These are phyloP conservation scores for Capsaspora owczarzaki DNA, from an alignment of 78 protist genomes.

Conservation along the genomic window DNA sequence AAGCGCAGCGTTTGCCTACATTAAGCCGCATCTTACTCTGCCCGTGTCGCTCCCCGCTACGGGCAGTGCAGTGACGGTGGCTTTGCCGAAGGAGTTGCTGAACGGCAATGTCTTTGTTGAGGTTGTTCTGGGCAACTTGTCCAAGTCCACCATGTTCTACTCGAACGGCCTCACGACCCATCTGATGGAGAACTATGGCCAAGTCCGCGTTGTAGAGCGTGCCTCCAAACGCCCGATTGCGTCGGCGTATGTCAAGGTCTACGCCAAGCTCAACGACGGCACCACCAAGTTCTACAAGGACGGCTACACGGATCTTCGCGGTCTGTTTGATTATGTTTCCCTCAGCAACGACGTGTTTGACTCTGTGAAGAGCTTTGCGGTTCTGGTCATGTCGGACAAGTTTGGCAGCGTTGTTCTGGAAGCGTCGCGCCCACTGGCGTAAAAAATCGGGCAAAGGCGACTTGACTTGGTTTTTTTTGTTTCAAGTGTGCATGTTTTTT, in stretches of 20 bases:
- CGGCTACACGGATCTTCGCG: constrained; percentile 4
- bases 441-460: too few species aligned
- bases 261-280: background rate
- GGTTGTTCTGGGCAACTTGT: background rate
- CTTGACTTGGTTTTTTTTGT: too few species aligned
- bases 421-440: too few species aligned
- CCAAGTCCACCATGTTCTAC: background rate
- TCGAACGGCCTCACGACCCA: background rate
- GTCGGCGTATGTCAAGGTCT: background rate
- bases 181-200: background rate
- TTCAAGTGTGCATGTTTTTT: too few species aligned
- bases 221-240: background rate
- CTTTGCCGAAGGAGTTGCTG: background rate
- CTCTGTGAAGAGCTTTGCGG: background rate
- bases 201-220: background rate
- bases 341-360: background rate
- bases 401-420: background rate
- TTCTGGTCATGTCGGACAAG: background rate
- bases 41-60: background rate
- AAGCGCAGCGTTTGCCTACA: background rate
- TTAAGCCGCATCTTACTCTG: background rate
- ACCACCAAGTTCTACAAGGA: background rate
- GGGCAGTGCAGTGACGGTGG: background rate
- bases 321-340: background rate
- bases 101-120: background rate